These are phyloP conservation scores for Ceriops tagal DNA, from an alignment of 345 rosid species.

Conservation along the genomic window DNA sequence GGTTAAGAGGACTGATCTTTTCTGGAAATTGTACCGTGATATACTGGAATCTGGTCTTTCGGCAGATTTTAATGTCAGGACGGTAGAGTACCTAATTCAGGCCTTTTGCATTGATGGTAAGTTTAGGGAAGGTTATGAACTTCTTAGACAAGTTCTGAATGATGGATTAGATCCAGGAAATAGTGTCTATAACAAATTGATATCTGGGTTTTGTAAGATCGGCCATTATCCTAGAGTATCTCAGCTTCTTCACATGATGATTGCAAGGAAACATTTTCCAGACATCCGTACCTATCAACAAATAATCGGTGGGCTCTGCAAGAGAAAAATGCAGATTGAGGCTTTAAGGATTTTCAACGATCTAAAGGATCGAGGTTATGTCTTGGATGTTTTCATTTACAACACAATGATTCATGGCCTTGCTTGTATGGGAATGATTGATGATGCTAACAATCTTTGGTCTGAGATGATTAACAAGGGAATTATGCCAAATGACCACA, in stretches of 20 bases:
- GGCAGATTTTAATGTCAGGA: slow-evolving; percentile 32
- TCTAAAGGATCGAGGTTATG: slow-evolving; percentile 54
- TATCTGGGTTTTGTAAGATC: slow-evolving; percentile 30
- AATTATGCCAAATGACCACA: slow-evolving; percentile 36
- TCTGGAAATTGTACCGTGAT: slow-evolving; percentile 44
- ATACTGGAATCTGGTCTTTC: slow-evolving; percentile 37
- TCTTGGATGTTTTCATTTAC: slow-evolving; percentile 38
- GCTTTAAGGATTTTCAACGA: slow-evolving; percentile 41
- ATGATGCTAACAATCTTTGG: slow-evolving; percentile 45
- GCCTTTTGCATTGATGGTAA: slow-evolving; percentile 45
- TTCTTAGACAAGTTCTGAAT: slow-evolving; percentile 43
- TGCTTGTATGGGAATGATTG: slow-evolving; percentile 29
- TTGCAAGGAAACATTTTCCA: slow-evolving; percentile 33
- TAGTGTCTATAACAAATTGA: slow-evolving; percentile 35
- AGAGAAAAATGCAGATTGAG: slow-evolving; percentile 28
- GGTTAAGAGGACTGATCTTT: slow-evolving; percentile 39
- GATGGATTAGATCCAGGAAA: slow-evolving; percentile 37
- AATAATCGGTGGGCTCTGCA: slow-evolving; percentile 50
- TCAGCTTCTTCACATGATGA: slow-evolving; percentile 49
- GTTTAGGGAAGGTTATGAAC: slow-evolving; percentile 37
- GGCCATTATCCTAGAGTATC: slow-evolving; percentile 34
- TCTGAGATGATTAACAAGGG: slow-evolving; percentile 48
- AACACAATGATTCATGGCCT: slow-evolving; percentile 46
- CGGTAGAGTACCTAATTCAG: slow-evolving; percentile 38
- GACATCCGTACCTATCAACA: slow-evolving; percentile 43